A percentile compares a stretch with the other conserved stretches of the same genome.
Conservation (phyloP, 225 moss, liverwort and hornwort genomes). For the Rhytidiadelphus loreus region DNA sequence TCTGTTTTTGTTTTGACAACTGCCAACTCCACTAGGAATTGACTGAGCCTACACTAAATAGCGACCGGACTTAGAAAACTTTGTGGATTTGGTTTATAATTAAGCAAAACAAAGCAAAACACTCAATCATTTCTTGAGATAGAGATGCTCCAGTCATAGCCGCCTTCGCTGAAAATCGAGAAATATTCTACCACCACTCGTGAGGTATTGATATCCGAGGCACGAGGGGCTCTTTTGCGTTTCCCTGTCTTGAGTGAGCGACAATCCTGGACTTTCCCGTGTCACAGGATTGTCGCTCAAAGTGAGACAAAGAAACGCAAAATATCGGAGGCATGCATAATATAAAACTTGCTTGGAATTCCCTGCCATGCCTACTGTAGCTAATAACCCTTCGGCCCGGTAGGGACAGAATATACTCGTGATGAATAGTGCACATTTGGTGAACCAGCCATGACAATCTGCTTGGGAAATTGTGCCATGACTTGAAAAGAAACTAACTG, state of each 20-base stretch:
- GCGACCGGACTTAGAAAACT: too few species aligned
- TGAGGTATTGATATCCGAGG: too few species aligned
- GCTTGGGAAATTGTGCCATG: not conserved
- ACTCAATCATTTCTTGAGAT: not conserved
- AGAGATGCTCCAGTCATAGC: not conserved
- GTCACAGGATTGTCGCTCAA: too few species aligned
- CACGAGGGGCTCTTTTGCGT: too few species aligned
- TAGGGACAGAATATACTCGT: not conserved
- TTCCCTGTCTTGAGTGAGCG: too few species aligned
- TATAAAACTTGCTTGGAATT: not conserved
- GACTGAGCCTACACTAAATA: not conserved
- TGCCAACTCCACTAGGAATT: too few species aligned
- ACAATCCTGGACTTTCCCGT: too few species aligned
- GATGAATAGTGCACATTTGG: not conserved
- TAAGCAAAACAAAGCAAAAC: not conserved
- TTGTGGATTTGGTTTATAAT: not conserved
- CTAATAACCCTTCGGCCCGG: not conserved
- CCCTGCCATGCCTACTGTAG: not conserved
- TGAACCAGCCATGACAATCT: too few species aligned
- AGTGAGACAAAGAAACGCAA: too few species aligned
- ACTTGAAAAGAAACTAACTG: not conserved
- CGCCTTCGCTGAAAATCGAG: not conserved
- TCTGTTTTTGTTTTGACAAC: too few species aligned
- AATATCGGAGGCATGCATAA: too few species aligned
- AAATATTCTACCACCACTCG: not conserved